These are phyloP conservation scores for Fragilariopsis cylindrus DNA, from an alignment of 108 stramenopile genomes.

Conservation along the genomic window DNA sequence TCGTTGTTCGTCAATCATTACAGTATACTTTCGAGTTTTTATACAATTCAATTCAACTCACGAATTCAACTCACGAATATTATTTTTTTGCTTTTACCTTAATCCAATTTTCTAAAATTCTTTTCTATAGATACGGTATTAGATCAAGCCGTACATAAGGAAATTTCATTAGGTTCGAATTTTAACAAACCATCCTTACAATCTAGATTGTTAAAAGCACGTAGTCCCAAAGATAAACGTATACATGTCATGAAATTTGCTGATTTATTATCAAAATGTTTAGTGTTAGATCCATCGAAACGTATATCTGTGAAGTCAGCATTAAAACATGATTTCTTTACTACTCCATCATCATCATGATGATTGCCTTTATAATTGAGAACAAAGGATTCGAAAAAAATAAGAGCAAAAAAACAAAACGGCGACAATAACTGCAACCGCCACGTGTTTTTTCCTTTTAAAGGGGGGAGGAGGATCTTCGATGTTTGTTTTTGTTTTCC, in stretches of 20 bases:
- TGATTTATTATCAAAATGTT: constrained; percentile 83
- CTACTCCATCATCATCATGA: too few relatives aligned
- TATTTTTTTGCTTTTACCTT: background rate
- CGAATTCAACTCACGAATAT: too few relatives aligned
- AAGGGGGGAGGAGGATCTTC: too few relatives aligned
- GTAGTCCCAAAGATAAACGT: constrained; percentile 75
- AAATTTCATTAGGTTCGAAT: constrained; percentile 41
- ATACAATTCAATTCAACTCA: background rate
- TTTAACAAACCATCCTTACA: constrained; percentile 32
- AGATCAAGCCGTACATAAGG: constrained; percentile 51
- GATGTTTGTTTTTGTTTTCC: too few relatives aligned
- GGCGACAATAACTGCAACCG: too few relatives aligned
- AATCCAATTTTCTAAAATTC: background rate
- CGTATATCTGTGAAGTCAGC: constrained; percentile 58
- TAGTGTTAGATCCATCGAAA: constrained; percentile 85
- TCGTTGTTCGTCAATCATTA: background rate
- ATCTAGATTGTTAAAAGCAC: constrained; percentile 64
- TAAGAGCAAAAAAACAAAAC: too few relatives aligned
- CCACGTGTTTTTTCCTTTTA: too few relatives aligned
- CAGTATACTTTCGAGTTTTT: background rate
- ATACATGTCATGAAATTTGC: constrained; percentile 76
- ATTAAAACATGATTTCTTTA: constrained; percentile 45
- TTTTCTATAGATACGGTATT: constrained; percentile 55
- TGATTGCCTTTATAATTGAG: too few relatives aligned
- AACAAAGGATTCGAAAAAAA: too few relatives aligned